phyloP scores from a whole-genome alignment of 495 filamentous ascomycete genomes.

The Aspergillus biplanus region DNA sequence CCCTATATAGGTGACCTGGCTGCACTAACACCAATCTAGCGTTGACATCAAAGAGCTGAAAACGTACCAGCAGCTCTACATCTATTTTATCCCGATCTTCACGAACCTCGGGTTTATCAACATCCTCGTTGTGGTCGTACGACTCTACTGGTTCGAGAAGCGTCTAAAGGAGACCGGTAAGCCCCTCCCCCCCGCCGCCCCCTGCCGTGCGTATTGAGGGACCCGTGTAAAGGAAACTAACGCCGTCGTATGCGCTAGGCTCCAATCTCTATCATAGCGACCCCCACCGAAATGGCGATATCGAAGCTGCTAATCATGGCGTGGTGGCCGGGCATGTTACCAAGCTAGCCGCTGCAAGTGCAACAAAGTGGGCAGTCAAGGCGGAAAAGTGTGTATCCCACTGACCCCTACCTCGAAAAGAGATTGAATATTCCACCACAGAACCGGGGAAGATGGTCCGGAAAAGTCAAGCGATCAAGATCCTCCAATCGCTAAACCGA shows the following conservation, averaged over 20 bases:
- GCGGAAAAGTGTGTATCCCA: too few relatives aligned
- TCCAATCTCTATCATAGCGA: too few relatives aligned
- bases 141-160: conserved; percentile 42
- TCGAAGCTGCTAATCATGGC: too few relatives aligned
- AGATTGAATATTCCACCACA: too few relatives aligned
- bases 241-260: too few relatives aligned
- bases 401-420: too few relatives aligned
- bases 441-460: too few relatives aligned
- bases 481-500: conserved; percentile 4
- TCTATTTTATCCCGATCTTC: conserved; percentile 40
- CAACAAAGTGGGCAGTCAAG: too few relatives aligned
- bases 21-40: conserved; percentile 23
- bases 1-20: neutral
- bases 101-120: conserved; percentile 41
- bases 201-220: neutral
- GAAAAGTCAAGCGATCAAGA: too few relatives aligned
- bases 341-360: too few relatives aligned
- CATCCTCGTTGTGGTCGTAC: conserved; percentile 37
- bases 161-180: conserved; percentile 26
- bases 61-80: conserved; percentile 44
- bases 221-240: neutral
- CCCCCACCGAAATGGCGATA: too few relatives aligned
- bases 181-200: neutral
- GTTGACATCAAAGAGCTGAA: conserved; percentile 41
- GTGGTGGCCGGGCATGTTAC: too few relatives aligned